Base-by-base conservation (phyloP, 2,329 filamentous ascomycete genomes). In the Ascochyta rabiei region DNA sequence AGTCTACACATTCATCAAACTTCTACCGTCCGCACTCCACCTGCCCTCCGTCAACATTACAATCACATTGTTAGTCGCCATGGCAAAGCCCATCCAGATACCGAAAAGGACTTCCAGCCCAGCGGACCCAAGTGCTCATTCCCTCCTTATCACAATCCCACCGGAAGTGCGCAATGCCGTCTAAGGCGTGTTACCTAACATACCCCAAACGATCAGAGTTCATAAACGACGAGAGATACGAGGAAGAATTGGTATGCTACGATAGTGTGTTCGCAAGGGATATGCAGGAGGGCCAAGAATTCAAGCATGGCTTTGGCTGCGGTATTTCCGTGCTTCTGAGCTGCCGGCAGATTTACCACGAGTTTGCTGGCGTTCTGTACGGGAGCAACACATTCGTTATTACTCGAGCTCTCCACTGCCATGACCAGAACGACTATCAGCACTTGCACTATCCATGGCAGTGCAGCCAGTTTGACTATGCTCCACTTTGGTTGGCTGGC, bases 101-200 rank as follows among this genome's bases (percentile, higher is more conserved):
- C 37, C 21, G 4, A 53, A 44, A 19, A 40, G 19, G 18, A 34
- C 16, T 6, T 57, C 53, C 1, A 30, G 13, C 2, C 50, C 49
- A 4, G 42, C 23, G 6, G 42, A 51, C 21, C 31, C 49, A 2
- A 28, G n/a, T 15, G 47, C 24, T 6, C 46, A 39, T n/a, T 60
- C 57, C 2, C 46, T 60, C 13, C 42, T 60, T n/a, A 57, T 46
- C 10, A 40, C 48, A 7, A 5, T 60, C 19, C 50, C 50, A 16
- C 28, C 55, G 2, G 50, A 63, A 26, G 37, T 59, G 6, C 55
- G 60, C 8, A 59, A 57, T 28, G 10, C 9, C 10, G 38, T 63
- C 7, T 63, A 8, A 47, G 2, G 44, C 37, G 6, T 56, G 52
- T 15, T 13, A 23, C 18, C 35, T 16, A 13, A 21, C 12, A 50